A percentile compares a stretch with the other conserved stretches of the same genome.
Evolutionary conservation across 2,329 filamentous ascomycete species (phyloP).

Genomic region (Exophiala xenobiotica): DNA sequence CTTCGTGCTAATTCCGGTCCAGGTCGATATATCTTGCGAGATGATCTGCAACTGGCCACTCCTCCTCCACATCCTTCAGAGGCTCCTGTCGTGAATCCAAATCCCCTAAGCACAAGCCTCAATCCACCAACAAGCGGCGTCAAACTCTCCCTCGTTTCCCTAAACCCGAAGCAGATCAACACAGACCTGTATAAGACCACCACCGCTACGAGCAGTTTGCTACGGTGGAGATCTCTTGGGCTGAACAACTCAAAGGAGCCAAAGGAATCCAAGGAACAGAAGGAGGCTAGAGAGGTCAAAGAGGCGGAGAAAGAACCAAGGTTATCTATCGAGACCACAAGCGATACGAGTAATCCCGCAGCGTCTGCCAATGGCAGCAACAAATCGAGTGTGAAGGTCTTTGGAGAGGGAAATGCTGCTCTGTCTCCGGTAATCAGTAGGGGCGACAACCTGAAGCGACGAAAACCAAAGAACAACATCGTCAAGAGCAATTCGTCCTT

Average conservation of each 20-base stretch:
- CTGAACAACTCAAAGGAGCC: constrained; percentile 27
- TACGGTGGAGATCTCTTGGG: constrained; percentile 30
- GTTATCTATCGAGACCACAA: constrained; percentile 60
- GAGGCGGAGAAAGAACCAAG: constrained; percentile 63
- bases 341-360: constrained; percentile 51
- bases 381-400: constrained; percentile 57
- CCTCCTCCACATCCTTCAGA: constrained; percentile 95
- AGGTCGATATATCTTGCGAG: constrained; percentile 88
- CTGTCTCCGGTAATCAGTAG: constrained; percentile 64
- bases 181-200: constrained; percentile 52
- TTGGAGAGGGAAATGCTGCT: constrained; percentile 81
- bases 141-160: constrained; percentile 73
- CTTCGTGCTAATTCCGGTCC: constrained; percentile 9
- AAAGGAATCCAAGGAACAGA: constrained; percentile 37
- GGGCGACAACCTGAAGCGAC: constrained; percentile 68
- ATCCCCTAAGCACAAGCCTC: constrained; percentile 82
- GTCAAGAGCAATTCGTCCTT: constrained; percentile 98
- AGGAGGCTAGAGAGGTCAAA: constrained; percentile 52
- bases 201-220: constrained; percentile 48
- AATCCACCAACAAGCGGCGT: constrained; percentile 82
- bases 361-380: constrained; percentile 43
- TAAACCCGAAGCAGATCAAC: constrained; percentile 60
- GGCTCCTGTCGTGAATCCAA: constrained; percentile 79
- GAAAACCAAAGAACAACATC: constrained; percentile 97
- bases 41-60: constrained; percentile 88